These are phyloP conservation scores for Senecio squalidus DNA, from an alignment of 140 eudicot species.

Conservation along the genomic window DNA sequence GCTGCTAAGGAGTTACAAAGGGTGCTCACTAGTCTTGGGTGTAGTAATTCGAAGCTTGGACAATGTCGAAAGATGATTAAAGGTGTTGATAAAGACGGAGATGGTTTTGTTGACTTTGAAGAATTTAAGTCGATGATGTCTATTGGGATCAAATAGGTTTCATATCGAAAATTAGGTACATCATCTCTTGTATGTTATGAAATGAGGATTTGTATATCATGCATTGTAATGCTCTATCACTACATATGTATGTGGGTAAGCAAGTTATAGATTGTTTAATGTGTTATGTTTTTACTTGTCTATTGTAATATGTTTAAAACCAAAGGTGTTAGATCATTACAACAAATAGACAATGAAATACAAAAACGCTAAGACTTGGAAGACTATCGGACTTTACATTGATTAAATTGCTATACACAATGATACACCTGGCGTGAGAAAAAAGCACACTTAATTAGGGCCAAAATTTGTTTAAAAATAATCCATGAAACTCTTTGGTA, in stretches of 20 bases:
- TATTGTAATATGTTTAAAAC: background rate
- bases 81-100: slow-evolving; percentile 82
- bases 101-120: slow-evolving; percentile 75
- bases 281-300: no score
- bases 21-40: slow-evolving; percentile 57
- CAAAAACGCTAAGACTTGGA: background rate
- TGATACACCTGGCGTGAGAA: no score
- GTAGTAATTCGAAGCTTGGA: slow-evolving; percentile 47
- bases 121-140: slow-evolving; percentile 76
- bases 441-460: no score
- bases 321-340: no score
- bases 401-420: no score
- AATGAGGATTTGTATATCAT: slow-evolving; percentile 9
- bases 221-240: slow-evolving; percentile 9
- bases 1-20: slow-evolving; percentile 60
- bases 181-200: background rate
- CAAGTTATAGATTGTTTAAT: background rate
- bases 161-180: slow-evolving; percentile 7
- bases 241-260: slow-evolving; percentile 7
- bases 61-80: slow-evolving; percentile 61
- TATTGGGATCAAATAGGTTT: slow-evolving; percentile 20
- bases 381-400: no score
- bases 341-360: no score
- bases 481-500: no score
- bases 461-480: no score